These are phyloP conservation scores for Tricholomella constricta DNA, from an alignment of 768 basidiomycete species.

Conservation along the genomic window DNA sequence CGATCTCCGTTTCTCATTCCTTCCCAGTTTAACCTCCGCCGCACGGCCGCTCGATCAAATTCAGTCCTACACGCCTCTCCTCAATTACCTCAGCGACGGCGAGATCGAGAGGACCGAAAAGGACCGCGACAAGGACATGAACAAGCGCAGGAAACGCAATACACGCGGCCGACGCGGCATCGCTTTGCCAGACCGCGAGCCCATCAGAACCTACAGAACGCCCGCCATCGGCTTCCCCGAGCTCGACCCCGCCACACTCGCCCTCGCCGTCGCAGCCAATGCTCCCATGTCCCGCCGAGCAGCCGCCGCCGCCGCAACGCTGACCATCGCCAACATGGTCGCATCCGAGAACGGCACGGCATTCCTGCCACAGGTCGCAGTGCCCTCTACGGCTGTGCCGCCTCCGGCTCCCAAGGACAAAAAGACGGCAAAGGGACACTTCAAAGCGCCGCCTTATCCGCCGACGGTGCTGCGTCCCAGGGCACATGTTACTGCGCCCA, in stretches of 20 bases:
- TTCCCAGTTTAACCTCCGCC: conserved; percentile 75
- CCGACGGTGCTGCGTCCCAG: conserved; percentile 57
- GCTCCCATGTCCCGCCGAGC: conserved; percentile 78
- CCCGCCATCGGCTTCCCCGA: conserved; percentile 86
- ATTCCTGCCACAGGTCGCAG: conserved; percentile 48
- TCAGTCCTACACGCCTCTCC: conserved; percentile 80
- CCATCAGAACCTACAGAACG: conserved; percentile 88
- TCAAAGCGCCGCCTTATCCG: conserved; percentile 70
- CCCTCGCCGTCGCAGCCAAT: conserved; percentile 61
- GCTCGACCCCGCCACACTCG: conserved; percentile 69
- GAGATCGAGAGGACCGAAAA: conserved; percentile 90
- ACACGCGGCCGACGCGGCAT: conserved; percentile 81
- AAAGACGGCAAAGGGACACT: conserved; percentile 54
- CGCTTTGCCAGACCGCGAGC: conserved; percentile 89
- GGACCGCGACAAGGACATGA: conserved; percentile 92
- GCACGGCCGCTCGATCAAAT: conserved; percentile 80
- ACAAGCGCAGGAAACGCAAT: conserved; percentile 81
- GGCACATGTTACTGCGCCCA: conserved; percentile 60
- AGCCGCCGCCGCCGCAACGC: conserved; percentile 80
- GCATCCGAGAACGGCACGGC: conserved; percentile 85
- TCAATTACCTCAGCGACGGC: conserved; percentile 85
- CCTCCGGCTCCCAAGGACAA: conserved; percentile 16
- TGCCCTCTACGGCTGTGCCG: conserved; percentile 35
- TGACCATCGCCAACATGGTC: conserved; percentile 91
- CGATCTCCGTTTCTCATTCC: conserved; percentile 86